A percentile compares a stretch with the other conserved stretches of the same genome.
These are phyloP conservation scores for Rubia yunnanensis DNA, from an alignment of 257 asterid genomes.

Conservation along the genomic window DNA sequence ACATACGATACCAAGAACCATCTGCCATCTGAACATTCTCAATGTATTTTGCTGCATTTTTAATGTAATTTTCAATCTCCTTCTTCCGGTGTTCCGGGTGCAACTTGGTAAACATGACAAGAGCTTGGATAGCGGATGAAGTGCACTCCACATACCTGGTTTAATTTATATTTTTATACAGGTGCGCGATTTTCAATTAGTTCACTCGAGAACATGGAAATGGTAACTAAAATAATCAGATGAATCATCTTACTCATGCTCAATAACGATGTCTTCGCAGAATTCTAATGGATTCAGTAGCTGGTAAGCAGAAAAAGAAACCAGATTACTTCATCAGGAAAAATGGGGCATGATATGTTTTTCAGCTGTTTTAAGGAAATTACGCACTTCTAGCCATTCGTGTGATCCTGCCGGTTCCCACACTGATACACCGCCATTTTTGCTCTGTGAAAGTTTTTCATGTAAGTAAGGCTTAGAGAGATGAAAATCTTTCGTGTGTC, in stretches of 20 bases:
- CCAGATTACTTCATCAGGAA: not conserved
- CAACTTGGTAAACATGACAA: conserved; percentile 44
- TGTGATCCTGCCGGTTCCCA: not conserved
- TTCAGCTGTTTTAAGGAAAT: not conserved
- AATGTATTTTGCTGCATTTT: conserved; percentile 40
- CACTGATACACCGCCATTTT: not conserved
- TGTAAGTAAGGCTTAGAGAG: not conserved
- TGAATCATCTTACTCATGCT: conserved; percentile 57
- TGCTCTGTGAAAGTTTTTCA: not conserved
- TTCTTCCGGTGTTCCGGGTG: conserved; percentile 43
- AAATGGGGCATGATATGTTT: not conserved
- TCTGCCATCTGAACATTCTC: conserved; percentile 53
- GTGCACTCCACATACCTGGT: conserved; percentile 72
- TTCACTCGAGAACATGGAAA: not conserved
- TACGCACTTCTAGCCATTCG: not conserved
- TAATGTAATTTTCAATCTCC: conserved; percentile 39
- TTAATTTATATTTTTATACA: not conserved
- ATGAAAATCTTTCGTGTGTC: too few species aligned
- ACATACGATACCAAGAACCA: conserved; percentile 63
- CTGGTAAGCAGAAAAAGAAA: conserved; percentile 16
- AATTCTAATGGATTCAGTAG: conserved; percentile 71
- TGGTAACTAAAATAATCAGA: not conserved
- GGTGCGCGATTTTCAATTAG: not conserved
- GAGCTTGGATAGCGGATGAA: conserved; percentile 63
- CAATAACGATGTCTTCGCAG: conserved; percentile 51